Percentiles rank a stretch among this genome's conserved stretches.
Conservation (phyloP, 1,284 basidiomycete species). For the Heterobasidion irregulare region DNA sequence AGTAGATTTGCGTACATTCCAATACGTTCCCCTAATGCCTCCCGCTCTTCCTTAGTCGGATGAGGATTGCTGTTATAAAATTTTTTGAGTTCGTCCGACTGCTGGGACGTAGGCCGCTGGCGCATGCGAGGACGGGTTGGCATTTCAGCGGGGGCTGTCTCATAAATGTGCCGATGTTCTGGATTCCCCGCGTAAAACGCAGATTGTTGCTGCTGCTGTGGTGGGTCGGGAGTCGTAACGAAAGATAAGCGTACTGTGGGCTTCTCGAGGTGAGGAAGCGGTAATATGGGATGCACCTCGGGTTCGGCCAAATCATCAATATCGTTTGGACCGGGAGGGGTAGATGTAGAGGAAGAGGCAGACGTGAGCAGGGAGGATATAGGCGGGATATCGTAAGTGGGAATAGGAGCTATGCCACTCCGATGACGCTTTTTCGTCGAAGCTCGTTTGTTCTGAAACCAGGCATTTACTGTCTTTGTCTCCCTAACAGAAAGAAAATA, state of each 20-base stretch:
- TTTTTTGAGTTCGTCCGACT: conserved; percentile 58
- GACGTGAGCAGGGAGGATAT: conserved; percentile 37
- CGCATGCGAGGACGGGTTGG: conserved; percentile 45
- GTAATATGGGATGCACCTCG: conserved; percentile 19
- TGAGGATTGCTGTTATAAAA: conserved; percentile 54
- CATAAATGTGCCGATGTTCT: conserved; percentile 37
- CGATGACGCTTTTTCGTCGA: conserved; percentile 63
- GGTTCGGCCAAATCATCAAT: conserved; percentile 34
- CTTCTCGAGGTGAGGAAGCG: conserved; percentile 5
- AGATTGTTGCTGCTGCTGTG: conserved; percentile 22
- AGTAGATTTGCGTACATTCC: conserved; percentile 52
- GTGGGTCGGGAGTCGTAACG: conserved; percentile 8
- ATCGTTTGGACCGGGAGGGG: conserved; percentile 19
- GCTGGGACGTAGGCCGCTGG: conserved; percentile 51
- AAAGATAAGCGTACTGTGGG: conserved; percentile 3
- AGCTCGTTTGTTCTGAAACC: conserved; percentile 80
- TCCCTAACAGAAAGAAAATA: conserved; percentile 37
- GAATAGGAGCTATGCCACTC: conserved; percentile 12
- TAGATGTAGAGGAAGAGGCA: conserved; percentile 23
- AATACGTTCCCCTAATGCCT: conserved; percentile 53
- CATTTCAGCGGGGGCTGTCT: conserved; percentile 21
- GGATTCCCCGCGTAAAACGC: conserved; percentile 37
- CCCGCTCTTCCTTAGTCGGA: conserved; percentile 57
- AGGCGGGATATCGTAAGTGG: conserved; percentile 24
- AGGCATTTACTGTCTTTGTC: conserved; percentile 74